A percentile compares a stretch with the other conserved stretches of the same genome.
phyloP scores from a whole-genome alignment of 176 grass and related monocot genomes.

The Triticum urartu region DNA sequence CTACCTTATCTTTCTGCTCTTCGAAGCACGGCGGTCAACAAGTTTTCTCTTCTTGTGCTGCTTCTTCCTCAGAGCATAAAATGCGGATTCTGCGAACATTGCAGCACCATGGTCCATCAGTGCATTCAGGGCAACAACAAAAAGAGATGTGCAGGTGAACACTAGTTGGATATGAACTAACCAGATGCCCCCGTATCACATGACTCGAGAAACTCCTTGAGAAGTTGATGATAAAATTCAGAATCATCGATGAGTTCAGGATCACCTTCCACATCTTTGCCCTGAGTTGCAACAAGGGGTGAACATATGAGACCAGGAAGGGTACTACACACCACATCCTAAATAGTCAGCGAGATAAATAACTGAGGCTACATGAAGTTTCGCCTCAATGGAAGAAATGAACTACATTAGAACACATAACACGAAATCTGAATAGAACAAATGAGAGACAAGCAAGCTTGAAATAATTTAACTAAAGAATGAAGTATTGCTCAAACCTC shows the following conservation, averaged over 20 bases:
- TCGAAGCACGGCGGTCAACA: constrained; percentile 77
- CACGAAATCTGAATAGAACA: neutral
- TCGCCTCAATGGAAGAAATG: neutral
- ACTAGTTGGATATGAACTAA: constrained; percentile 35
- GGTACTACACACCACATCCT: neutral
- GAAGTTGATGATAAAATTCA: constrained; percentile 89
- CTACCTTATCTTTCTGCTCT: constrained; percentile 88
- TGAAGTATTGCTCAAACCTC: constrained; percentile 52
- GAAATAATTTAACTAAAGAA: constrained; percentile 21
- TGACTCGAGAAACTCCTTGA: constrained; percentile 88
- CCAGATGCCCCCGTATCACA: constrained; percentile 55
- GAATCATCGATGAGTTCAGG: constrained; percentile 81
- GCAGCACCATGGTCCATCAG: neutral
- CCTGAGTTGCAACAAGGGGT: constrained; percentile 29
- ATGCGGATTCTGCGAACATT: constrained; percentile 49
- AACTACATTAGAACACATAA: neutral
- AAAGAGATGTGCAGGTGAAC: neutral
- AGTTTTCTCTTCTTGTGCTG: constrained; percentile 73
- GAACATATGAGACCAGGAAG: constrained; percentile 20
- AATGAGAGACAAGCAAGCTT: neutral
- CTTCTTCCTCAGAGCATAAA: constrained; percentile 72
- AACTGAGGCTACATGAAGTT: neutral
- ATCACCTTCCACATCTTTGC: constrained; percentile 47
- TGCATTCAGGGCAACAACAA: neutral
- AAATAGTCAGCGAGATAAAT: neutral